These are phyloP conservation scores for Nidularia sp. DNA, from an alignment of 768 basidiomycete species.

Conservation along the genomic window DNA sequence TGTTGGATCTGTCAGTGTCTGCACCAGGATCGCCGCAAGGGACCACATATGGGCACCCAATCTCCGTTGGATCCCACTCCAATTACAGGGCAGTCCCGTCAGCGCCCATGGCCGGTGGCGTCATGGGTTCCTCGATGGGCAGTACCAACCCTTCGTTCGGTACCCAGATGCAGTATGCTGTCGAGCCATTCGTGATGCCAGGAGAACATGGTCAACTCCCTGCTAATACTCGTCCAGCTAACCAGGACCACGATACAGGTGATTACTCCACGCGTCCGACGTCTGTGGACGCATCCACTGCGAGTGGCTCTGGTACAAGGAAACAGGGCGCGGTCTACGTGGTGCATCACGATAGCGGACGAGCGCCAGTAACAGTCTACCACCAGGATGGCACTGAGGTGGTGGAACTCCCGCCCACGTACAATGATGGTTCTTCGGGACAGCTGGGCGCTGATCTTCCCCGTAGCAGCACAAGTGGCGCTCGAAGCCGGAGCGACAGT, in stretches of 20 bases:
- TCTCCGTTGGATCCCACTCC: slow-evolving; percentile 5
- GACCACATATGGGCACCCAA: slow-evolving; percentile 9
- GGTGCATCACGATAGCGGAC: slow-evolving; percentile 58
- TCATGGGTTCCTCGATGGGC: slow-evolving; percentile 4
- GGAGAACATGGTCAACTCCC: slow-evolving; percentile 22
- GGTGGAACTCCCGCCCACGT: slow-evolving; percentile 57
- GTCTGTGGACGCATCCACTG: slow-evolving; percentile 4
- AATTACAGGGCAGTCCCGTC: slow-evolving; percentile 24
- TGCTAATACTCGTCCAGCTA: background rate
- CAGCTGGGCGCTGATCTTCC: slow-evolving; percentile 8
- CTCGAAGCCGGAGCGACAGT: slow-evolving; percentile 11
- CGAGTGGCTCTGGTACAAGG: slow-evolving; percentile 1
- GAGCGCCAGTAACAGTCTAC: slow-evolving; percentile 55
- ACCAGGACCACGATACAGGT: too few species aligned
- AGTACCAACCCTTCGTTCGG: slow-evolving; percentile 6
- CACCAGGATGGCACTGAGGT: slow-evolving; percentile 51
- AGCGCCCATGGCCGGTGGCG: slow-evolving; percentile 1
- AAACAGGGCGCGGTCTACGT: slow-evolving; percentile 41
- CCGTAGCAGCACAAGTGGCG: slow-evolving; percentile 7
- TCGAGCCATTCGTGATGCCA: slow-evolving; percentile 42
- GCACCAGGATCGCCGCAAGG: slow-evolving; percentile 14
- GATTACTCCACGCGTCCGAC: background rate
- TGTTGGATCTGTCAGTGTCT: slow-evolving; percentile 20
- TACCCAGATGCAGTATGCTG: slow-evolving; percentile 22
- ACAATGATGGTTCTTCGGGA: slow-evolving; percentile 19